Conservation (phyloP, 2,329 filamentous ascomycete species). For the Cercospora zeina region DNA sequence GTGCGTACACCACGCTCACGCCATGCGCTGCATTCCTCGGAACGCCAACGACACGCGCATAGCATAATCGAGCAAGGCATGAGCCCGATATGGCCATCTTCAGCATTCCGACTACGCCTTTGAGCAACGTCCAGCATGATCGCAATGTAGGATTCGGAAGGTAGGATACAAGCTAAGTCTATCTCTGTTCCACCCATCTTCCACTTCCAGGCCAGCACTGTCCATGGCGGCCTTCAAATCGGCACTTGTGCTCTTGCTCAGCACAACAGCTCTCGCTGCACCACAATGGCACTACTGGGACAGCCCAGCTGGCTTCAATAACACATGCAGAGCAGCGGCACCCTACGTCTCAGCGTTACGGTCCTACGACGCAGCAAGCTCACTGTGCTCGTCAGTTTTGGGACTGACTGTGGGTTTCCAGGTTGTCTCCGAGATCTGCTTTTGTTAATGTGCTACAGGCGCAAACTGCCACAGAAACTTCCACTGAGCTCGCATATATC, state of each 20-base stretch:
- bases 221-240: slow-evolving; percentile 1
- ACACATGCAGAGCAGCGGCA: slow-evolving; percentile 14
- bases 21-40: slow-evolving; percentile 17
- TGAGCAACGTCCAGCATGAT: neutral
- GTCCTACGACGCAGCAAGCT: slow-evolving; percentile 13
- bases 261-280: neutral
- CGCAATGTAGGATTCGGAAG: neutral
- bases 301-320: neutral
- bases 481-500: neutral
- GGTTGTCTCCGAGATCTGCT: neutral
- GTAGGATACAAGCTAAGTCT: slow-evolving; percentile 6
- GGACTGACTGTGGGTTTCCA: neutral
- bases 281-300: slow-evolving; percentile 9
- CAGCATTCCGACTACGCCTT: slow-evolving; percentile 14
- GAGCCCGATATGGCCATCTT: slow-evolving; percentile 5
- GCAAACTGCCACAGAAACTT: slow-evolving; percentile 3
- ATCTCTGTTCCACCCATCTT: neutral
- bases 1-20: slow-evolving; percentile 2
- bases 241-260: slow-evolving; percentile 2
- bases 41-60: slow-evolving; percentile 3
- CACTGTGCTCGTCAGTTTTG: slow-evolving; percentile 13
- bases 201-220: neutral
- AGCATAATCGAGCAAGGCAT: slow-evolving; percentile 8
- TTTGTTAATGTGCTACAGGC: neutral
- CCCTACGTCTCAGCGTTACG: slow-evolving; percentile 14